These are phyloP conservation scores for Silene uniflora DNA, from an alignment of 148 eudicot species.

Conservation along the genomic window DNA sequence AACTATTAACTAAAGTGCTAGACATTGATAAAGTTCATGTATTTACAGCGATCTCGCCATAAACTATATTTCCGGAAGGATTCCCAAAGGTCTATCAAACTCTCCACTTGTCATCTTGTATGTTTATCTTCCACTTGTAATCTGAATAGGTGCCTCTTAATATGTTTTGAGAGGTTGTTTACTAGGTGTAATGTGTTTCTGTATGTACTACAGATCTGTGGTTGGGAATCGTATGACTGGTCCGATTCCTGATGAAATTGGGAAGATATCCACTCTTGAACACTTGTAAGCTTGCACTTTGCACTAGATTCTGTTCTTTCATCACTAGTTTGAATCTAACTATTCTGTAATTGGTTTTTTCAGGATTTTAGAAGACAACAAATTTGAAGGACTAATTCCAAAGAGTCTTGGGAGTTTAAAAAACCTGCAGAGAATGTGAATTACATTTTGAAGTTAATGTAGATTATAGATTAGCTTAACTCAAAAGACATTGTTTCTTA, in stretches of 20 bases:
- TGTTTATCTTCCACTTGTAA: conserved; percentile 19
- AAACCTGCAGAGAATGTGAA: conserved; percentile 59
- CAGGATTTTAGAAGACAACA: conserved; percentile 62
- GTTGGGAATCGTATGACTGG: conserved; percentile 57
- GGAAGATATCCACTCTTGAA: conserved; percentile 59
- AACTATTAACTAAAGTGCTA: neutral
- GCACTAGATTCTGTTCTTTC: neutral
- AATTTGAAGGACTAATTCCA: conserved; percentile 59
- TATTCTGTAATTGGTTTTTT: conserved; percentile 5
- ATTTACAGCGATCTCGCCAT: conserved; percentile 54
- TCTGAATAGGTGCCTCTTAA: neutral
- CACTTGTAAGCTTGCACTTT: conserved; percentile 46
- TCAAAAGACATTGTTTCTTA: neutral
- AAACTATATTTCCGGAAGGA: conserved; percentile 67
- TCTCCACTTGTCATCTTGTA: conserved; percentile 54
- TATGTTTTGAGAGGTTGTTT: neutral
- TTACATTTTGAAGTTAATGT: neutral
- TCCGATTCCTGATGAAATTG: conserved; percentile 61
- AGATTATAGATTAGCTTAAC: neutral
- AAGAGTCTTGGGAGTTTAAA: conserved; percentile 60
- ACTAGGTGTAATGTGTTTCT: neutral
- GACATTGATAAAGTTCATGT: conserved; percentile 8
- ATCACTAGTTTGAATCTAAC: neutral
- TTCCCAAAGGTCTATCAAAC: conserved; percentile 49
- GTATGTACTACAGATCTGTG: conserved; percentile 41